phyloP scores from a whole-genome alignment of 75 land plant species.

The Selaginella tamariscina region DNA sequence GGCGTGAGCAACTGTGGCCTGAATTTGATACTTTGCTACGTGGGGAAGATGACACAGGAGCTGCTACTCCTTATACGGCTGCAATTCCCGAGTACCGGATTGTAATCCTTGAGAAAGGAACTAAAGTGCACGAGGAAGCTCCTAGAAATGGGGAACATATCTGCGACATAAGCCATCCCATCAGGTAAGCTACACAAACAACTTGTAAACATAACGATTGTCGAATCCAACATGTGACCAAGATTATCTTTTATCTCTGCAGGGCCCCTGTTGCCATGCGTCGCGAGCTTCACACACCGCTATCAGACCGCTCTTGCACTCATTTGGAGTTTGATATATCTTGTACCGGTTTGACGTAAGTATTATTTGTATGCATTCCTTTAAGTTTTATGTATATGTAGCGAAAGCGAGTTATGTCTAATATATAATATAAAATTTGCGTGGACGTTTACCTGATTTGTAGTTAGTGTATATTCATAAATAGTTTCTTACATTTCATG shows the following conservation, averaged over 20 bases:
- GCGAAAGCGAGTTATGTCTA: background rate
- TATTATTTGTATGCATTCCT: background rate
- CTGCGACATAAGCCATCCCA: slow-evolving; percentile 6
- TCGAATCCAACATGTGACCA: no score
- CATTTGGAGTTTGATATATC: slow-evolving; percentile 10
- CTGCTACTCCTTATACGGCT: slow-evolving; percentile 4
- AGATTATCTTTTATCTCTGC: background rate
- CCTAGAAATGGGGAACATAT: background rate
- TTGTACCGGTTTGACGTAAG: slow-evolving; percentile 2
- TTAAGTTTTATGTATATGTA: background rate
- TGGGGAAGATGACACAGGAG: background rate
- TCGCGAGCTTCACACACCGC: background rate
- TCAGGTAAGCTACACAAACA: background rate
- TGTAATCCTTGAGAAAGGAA: background rate
- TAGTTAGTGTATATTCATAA: background rate
- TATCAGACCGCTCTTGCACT: slow-evolving; percentile 7
- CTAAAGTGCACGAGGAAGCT: background rate
- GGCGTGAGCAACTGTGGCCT: slow-evolving; percentile 12
- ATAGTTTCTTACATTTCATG: background rate
- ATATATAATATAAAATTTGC: no score
- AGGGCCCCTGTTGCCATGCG: slow-evolving; percentile 3
- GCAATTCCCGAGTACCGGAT: slow-evolving; percentile 2
- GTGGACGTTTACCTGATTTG: background rate
- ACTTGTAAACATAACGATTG: no score
- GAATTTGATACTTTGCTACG: slow-evolving; percentile 7